phyloP scores from a whole-genome alignment of 1,284 basidiomycete species.

The Tilletia indica region DNA sequence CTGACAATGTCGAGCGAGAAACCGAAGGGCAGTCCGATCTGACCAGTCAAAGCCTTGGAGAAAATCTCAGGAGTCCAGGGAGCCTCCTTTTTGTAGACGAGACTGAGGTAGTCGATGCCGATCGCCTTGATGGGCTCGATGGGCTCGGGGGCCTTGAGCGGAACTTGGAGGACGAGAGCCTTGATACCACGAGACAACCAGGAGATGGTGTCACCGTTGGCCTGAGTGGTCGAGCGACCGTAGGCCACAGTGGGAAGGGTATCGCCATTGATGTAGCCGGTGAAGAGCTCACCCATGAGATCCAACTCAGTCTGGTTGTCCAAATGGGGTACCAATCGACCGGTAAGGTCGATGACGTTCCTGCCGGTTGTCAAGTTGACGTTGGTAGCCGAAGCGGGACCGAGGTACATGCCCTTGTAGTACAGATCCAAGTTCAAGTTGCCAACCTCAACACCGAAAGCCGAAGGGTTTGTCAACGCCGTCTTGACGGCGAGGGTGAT shows the following conservation, averaged over 20 bases:
- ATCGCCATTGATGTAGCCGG: constrained; percentile 71
- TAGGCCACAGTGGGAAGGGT: constrained; percentile 65
- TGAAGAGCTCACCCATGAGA: constrained; percentile 68
- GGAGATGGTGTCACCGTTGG: constrained; percentile 64
- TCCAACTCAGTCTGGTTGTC: constrained; percentile 61
- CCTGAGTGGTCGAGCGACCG: constrained; percentile 63
- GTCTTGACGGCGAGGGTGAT: constrained; percentile 68
- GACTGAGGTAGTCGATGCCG: constrained; percentile 66
- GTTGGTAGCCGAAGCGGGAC: constrained; percentile 60
- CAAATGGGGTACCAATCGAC: constrained; percentile 65
- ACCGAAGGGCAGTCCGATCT: constrained; percentile 73
- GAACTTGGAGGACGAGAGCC: constrained; percentile 65
- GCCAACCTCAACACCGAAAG: constrained; percentile 70
- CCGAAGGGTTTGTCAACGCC: constrained; percentile 68
- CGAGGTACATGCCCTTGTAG: constrained; percentile 66
- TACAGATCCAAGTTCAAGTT: constrained; percentile 68
- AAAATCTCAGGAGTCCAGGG: constrained; percentile 67
- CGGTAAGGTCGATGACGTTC: constrained; percentile 67
- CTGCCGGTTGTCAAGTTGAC: constrained; percentile 57
- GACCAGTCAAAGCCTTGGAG: constrained; percentile 66
- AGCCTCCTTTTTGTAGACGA: constrained; percentile 64
- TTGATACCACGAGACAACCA: constrained; percentile 70
- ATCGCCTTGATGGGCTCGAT: constrained; percentile 72
- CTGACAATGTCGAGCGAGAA: constrained; percentile 67
- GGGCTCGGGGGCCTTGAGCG: constrained; percentile 63